Base-by-base conservation (phyloP, 305 asterid species). In the Euphrasia arctica region DNA sequence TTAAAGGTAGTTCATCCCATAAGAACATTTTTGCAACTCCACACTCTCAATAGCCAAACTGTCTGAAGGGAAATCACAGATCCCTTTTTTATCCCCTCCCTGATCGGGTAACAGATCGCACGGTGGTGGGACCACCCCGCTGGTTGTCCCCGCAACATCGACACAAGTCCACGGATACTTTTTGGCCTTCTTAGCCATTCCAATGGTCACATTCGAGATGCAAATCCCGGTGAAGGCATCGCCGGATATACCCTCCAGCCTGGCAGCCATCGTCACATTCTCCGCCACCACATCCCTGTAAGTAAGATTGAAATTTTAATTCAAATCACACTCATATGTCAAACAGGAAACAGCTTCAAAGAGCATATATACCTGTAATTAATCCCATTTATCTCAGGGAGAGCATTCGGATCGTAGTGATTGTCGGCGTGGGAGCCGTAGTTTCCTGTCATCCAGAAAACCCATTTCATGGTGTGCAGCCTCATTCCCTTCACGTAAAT, bases 241-340 rank as follows among this genome's bases (percentile, higher is more conserved):
- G 1, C 97, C 95, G 0, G 91, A 78, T 10, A 90, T 87, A 27
- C 97, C 97, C 77, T 87, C 90, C 22, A 90, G 69, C 65, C 90
- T 69, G 11, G 77, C 91, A 5, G 85, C 86, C 82, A 82, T 80
- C 0, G 80, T 52, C 72, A 80, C 89, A 9, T 85, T 80, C 51
- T 82, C 83, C 0, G 87, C 87, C 74, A 82, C 87, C 42, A 85
- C 78, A 7, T 90, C 89, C 60, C 79, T 63, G 64, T 83, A 87
- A 22, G 42, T 45, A 2, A 9, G n/a, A 1, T 8, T 8, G 48
- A 42, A 42, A 42, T 9, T 42, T 32, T 0, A 32, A 32, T 32
- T 32, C 4, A 4, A 42, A 42, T 42, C 9, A 42, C n/a, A 0
- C 6, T 6, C 39, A 32, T 32, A 2, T 31, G 34, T 31, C 34